A percentile compares a stretch with the other conserved stretches of the same genome.
These are phyloP conservation scores for Letharia lupina DNA, from an alignment of 495 filamentous ascomycete genomes.

Conservation along the genomic window DNA sequence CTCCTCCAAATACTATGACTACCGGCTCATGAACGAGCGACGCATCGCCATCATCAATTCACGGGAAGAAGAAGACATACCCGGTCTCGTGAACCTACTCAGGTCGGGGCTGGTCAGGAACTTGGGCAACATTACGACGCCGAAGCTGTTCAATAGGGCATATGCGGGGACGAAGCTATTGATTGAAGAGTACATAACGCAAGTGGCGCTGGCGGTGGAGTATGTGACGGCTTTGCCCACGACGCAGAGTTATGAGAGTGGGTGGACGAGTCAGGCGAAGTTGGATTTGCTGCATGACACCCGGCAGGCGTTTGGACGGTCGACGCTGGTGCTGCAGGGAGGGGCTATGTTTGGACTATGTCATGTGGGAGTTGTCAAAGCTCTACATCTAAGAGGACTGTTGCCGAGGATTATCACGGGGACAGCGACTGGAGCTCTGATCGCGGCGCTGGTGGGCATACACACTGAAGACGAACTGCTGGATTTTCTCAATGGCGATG, in stretches of 20 bases:
- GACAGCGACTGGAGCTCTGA: constrained; percentile 81
- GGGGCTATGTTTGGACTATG: constrained; percentile 89
- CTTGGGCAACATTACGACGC: constrained; percentile 77
- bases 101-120: constrained; percentile 85
- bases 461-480: constrained; percentile 83
- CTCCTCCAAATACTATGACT: constrained; percentile 78
- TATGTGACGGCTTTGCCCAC: constrained; percentile 69
- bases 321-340: constrained; percentile 79
- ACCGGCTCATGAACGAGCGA: constrained; percentile 73
- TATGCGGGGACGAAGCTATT: constrained; percentile 85
- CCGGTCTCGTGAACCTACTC: constrained; percentile 67
- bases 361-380: constrained; percentile 86
- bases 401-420: constrained; percentile 87
- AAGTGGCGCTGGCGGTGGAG: constrained; percentile 69
- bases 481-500: constrained; percentile 63
- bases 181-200: constrained; percentile 85
- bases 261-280: constrained; percentile 75
- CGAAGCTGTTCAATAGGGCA: constrained; percentile 75
- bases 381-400: constrained; percentile 72
- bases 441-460: constrained; percentile 82
- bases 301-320: constrained; percentile 80
- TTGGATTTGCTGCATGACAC: constrained; percentile 85
- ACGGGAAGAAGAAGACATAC: constrained; percentile 67
- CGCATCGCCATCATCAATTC: constrained; percentile 62
- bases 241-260: constrained; percentile 41